phyloP scores from a whole-genome alignment of 192 early-diverging fungal genomes.

The Phlyctochytrium bullatum region DNA sequence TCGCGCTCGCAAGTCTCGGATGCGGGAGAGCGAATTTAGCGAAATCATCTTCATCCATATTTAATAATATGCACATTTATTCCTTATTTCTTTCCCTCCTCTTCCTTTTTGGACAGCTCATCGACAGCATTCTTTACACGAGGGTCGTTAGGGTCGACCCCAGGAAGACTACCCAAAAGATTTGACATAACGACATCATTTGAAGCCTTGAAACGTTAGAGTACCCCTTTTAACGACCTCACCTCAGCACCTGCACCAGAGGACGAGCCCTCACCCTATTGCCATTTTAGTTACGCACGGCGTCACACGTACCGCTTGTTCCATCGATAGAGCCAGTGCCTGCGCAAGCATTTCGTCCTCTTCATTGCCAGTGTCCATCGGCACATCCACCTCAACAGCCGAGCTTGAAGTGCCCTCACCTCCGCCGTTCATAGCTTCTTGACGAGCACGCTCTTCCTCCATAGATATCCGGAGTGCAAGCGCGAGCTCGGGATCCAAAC shows the following conservation, averaged over 20 bases:
- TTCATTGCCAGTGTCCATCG: slow-evolving; percentile 11
- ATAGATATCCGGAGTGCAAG: slow-evolving; percentile 91
- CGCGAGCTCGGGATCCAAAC: slow-evolving; percentile 91
- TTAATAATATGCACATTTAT: not conserved
- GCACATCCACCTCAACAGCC: slow-evolving; percentile 31
- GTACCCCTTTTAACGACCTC: too few relatives aligned
- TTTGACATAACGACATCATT: slow-evolving; percentile 58
- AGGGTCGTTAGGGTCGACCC: slow-evolving; percentile 84
- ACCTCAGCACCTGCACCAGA: too few relatives aligned
- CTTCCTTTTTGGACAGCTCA: slow-evolving; percentile 23
- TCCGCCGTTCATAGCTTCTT: slow-evolving; percentile 51
- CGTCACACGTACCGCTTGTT: slow-evolving; percentile 20
- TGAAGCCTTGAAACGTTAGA: too few relatives aligned
- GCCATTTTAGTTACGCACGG: too few relatives aligned
- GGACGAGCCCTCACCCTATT: slow-evolving; percentile 13
- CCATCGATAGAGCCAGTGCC: slow-evolving; percentile 78
- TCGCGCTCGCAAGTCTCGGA: not conserved
- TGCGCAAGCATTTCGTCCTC: slow-evolving; percentile 66
- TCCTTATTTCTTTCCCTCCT: not conserved
- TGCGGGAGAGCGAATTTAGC: not conserved
- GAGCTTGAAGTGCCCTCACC: slow-evolving; percentile 23
- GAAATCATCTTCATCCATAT: slow-evolving; percentile 1
- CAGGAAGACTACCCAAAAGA: slow-evolving; percentile 79
- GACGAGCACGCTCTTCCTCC: slow-evolving; percentile 93
- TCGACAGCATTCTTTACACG: slow-evolving; percentile 63